phyloP scores from a whole-genome alignment of 805 yeast genomes.

The Kuraishia cidri region DNA sequence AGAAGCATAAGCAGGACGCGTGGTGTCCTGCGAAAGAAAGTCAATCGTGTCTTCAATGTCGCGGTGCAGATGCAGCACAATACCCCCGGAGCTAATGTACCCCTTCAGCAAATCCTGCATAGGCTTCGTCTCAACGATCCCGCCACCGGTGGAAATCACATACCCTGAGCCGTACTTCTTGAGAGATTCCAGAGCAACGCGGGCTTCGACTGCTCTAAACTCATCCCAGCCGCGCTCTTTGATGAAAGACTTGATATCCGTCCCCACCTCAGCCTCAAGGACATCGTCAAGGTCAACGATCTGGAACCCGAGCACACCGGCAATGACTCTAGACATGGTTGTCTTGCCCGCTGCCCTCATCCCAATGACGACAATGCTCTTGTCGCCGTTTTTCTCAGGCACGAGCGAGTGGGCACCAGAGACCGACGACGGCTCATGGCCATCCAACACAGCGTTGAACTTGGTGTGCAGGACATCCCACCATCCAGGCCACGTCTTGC shows the following conservation, averaged over 20 bases:
- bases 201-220: slow-evolving; percentile 64
- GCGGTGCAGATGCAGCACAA: slow-evolving; percentile 87
- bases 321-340: slow-evolving; percentile 74
- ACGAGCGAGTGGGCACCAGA: slow-evolving; percentile 8
- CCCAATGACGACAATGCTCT: slow-evolving; percentile 76
- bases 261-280: slow-evolving; percentile 46
- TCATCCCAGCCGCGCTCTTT: slow-evolving; percentile 76
- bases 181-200: slow-evolving; percentile 42
- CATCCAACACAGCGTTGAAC: slow-evolving; percentile 60
- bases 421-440: slow-evolving; percentile 43
- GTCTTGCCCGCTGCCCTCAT: slow-evolving; percentile 99
- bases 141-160: slow-evolving; percentile 94
- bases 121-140: slow-evolving; percentile 72
- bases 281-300: slow-evolving; percentile 71
- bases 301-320: slow-evolving; percentile 56
- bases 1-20: slow-evolving; percentile 81
- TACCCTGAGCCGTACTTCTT: slow-evolving; percentile 32
- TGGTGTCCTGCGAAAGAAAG: slow-evolving; percentile 67
- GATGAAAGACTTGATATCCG: slow-evolving; percentile 52
- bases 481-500: slow-evolving; percentile 99
- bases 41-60: slow-evolving; percentile 71
- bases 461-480: slow-evolving; percentile 84
- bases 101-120: slow-evolving; percentile 56
- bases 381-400: slow-evolving; percentile 27
- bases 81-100: slow-evolving; percentile 50